These are phyloP conservation scores for Pulveroboletus sp. DNA, from an alignment of 768 basidiomycete genomes.

Conservation along the genomic window DNA sequence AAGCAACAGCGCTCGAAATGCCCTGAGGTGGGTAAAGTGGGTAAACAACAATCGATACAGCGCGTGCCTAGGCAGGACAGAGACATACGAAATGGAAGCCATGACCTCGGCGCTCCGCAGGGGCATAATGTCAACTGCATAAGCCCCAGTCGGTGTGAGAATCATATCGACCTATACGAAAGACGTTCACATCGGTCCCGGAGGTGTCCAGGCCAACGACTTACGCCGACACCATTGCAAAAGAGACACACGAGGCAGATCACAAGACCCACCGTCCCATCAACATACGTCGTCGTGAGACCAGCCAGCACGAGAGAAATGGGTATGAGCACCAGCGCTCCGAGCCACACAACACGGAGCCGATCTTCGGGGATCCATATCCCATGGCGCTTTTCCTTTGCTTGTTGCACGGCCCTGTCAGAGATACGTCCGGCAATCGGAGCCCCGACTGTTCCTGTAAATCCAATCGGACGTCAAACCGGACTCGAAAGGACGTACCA, in stretches of 20 bases:
- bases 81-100: constrained; percentile 52
- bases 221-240: constrained; percentile 61
- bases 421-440: constrained; percentile 58
- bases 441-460: constrained; percentile 47
- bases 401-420: constrained; percentile 48
- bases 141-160: constrained; percentile 53
- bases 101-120: constrained; percentile 60
- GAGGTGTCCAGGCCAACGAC: constrained; percentile 10
- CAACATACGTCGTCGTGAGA: constrained; percentile 48
- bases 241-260: constrained; percentile 57
- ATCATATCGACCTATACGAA: constrained; percentile 50
- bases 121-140: constrained; percentile 60
- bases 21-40: constrained; percentile 3
- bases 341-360: constrained; percentile 49
- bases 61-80: not conserved
- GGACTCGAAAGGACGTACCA: constrained; percentile 7
- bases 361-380: constrained; percentile 70
- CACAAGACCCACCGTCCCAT: constrained; percentile 46
- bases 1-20: constrained; percentile 22
- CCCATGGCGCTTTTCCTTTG: constrained; percentile 49
- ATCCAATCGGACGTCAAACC: not conserved
- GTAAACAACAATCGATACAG: not conserved
- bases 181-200: not conserved
- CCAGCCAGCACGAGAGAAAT: constrained; percentile 49
- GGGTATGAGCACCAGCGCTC: constrained; percentile 49